Evolutionary conservation across 1,139 yeast species (phyloP).

Genomic region (Magnusiomyces tetraspermus): DNA sequence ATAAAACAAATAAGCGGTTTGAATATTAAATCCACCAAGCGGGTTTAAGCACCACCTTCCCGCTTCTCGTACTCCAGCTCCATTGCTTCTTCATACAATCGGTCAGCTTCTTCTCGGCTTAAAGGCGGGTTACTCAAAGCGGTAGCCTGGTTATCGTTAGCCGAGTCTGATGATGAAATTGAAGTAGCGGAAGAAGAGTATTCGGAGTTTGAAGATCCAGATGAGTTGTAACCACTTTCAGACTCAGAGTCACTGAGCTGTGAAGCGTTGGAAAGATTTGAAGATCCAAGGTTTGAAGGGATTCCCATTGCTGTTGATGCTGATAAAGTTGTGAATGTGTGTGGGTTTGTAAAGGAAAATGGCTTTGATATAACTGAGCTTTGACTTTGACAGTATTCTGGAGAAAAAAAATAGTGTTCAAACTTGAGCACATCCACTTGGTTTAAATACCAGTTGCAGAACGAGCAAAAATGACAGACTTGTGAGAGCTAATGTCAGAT

Average conservation of each 20-base stretch:
- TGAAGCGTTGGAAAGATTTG: not conserved
- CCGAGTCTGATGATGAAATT: not conserved
- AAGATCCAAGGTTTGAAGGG: not conserved
- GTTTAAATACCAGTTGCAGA: too few relatives aligned
- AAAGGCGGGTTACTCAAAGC: not conserved
- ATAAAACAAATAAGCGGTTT: too few relatives aligned
- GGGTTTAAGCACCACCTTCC: constrained; percentile 4
- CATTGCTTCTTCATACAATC: not conserved
- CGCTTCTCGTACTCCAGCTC: constrained; percentile 2
- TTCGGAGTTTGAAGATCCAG: not conserved
- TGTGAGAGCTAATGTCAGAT: too few relatives aligned
- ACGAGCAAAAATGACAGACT: too few relatives aligned
- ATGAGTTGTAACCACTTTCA: not conserved
- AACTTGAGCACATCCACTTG: too few relatives aligned
- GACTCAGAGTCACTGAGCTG: not conserved
- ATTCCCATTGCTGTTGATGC: too few relatives aligned
- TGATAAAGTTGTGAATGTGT: too few relatives aligned
- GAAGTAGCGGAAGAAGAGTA: not conserved
- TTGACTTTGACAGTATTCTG: too few relatives aligned
- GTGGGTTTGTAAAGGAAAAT: not conserved
- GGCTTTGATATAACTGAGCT: not conserved
- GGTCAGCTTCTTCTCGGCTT: constrained; percentile 1
- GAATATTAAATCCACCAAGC: too few relatives aligned
- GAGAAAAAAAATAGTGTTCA: too few relatives aligned
- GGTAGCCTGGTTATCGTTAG: not conserved